Conservation (phyloP, 495 filamentous ascomycete genomes). For the Symbiotaphrina buchneri region DNA sequence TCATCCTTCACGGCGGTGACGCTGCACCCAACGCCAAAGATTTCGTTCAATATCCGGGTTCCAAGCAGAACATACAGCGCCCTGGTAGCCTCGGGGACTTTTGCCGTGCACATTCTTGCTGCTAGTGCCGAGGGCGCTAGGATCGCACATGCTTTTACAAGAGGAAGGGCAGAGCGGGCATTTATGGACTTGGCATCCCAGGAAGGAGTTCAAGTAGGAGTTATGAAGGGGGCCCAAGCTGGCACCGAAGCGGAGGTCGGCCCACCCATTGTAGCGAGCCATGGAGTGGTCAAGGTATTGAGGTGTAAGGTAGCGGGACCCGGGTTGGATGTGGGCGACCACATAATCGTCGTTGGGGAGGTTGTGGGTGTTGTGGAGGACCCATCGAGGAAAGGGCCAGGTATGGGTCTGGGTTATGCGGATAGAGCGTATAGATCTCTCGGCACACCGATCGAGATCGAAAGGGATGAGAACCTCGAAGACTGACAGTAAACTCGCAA, state of each 20-base stretch:
- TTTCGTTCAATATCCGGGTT: constrained; percentile 4
- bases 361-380: neutral
- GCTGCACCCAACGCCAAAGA: constrained; percentile 1
- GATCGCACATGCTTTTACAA: constrained; percentile 2
- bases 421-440: constrained; percentile 3
- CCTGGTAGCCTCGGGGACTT: neutral
- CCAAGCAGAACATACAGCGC: constrained; percentile 2
- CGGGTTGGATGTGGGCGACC: constrained; percentile 3
- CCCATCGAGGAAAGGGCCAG: neutral
- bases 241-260: neutral
- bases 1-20: constrained; percentile 4
- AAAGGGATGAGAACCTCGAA: too few species aligned
- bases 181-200: neutral
- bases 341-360: constrained; percentile 4
- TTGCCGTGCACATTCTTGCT: constrained; percentile 3
- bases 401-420: constrained; percentile 2
- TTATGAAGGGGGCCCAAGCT: too few species aligned
- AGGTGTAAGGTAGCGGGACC: constrained; percentile 1
- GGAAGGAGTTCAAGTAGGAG: too few species aligned
- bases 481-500: too few species aligned
- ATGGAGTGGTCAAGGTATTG: constrained; percentile 2
- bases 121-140: constrained; percentile 1
- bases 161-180: neutral
- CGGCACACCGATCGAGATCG: too few species aligned
- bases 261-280: constrained; percentile 1